Evolutionary conservation across 495 filamentous ascomycete species (phyloP), one percentile per base, ranked within the genome.

Genomic region (Jackrogersella minutella): DNA sequence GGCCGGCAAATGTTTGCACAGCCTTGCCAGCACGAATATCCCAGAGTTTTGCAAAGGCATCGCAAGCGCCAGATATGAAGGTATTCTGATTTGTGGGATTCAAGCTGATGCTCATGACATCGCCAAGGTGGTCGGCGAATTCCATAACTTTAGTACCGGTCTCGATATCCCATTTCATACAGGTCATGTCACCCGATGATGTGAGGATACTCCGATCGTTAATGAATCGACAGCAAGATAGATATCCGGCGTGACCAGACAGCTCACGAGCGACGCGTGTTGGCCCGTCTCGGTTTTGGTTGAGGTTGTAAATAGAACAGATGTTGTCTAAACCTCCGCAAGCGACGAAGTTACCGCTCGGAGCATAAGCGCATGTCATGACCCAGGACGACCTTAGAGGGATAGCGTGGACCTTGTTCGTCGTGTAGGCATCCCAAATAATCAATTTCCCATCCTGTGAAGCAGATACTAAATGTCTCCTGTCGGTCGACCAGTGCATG

Each of bases 401-500:
- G 68, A 99, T 99, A 76, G 95, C 95, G 82, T 99, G 95, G 28
- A 99, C 95, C 76, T 99, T 99, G 82, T 99, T 99, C 59, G 95
- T 98, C 59, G 95, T 98, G 84, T 99, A 99, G 39, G 95, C 95
- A 79, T 99, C 95, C 95, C 95, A 99, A 73, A 99, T 98, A 78
- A 99, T 99, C 66, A 99, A 88, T 84, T 99, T 99, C 76, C 95
- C 95, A 74, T 99, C 95, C 79, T 99, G 95, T 67, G 95, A 99
- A 64, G 95, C 95, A 7, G 95, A 99, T 36, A 99, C 95, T 58
- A 99, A 87, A 80, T 98, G 96, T 79, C 95, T 91, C 73, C 95
- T 89, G 80, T 99, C 95, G 62, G 96, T 99, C 16, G 96, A 98
- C 95, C 95, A 99, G 82, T 99, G 96, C 95, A 99, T 99, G 65